phyloP scores from a whole-genome alignment of 129 eudicot species.

The Artemisia tridentata region DNA sequence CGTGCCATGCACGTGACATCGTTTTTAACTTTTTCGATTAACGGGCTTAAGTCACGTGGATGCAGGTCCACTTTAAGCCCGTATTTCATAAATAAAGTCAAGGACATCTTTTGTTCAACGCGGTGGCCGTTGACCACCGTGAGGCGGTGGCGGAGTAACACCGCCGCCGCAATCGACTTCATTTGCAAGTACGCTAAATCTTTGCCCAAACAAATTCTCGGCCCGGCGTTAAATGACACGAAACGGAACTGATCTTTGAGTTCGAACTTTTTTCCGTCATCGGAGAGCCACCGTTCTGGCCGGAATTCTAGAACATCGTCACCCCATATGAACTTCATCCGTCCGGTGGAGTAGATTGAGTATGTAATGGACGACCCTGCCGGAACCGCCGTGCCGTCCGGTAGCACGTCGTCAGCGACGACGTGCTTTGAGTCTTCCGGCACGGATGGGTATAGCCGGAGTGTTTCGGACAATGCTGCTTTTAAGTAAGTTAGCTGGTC shows the following conservation, averaged over 20 bases:
- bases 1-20: constrained; percentile 13
- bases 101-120: constrained; percentile 79
- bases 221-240: constrained; percentile 71
- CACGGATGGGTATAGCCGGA: constrained; percentile 69
- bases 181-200: constrained; percentile 77
- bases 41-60: constrained; percentile 52
- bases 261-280: constrained; percentile 45
- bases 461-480: constrained; percentile 71
- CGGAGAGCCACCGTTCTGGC: constrained; percentile 71
- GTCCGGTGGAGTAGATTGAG: constrained; percentile 61
- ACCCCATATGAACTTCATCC: constrained; percentile 82
- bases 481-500: constrained; percentile 54
- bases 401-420: constrained; percentile 53
- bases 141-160: constrained; percentile 65
- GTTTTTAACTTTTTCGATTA: constrained; percentile 34
- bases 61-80: constrained; percentile 63
- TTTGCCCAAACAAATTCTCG: constrained; percentile 70
- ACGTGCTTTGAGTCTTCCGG: constrained; percentile 80
- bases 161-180: constrained; percentile 76
- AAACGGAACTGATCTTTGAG: constrained; percentile 51
- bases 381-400: constrained; percentile 67
- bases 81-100: constrained; percentile 67
- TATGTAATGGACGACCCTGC: constrained; percentile 67
- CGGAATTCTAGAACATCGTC: constrained; percentile 59
- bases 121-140: constrained; percentile 60